Base-by-base conservation (phyloP, 176 grass and related monocot species). In the Bromus sterilis region DNA sequence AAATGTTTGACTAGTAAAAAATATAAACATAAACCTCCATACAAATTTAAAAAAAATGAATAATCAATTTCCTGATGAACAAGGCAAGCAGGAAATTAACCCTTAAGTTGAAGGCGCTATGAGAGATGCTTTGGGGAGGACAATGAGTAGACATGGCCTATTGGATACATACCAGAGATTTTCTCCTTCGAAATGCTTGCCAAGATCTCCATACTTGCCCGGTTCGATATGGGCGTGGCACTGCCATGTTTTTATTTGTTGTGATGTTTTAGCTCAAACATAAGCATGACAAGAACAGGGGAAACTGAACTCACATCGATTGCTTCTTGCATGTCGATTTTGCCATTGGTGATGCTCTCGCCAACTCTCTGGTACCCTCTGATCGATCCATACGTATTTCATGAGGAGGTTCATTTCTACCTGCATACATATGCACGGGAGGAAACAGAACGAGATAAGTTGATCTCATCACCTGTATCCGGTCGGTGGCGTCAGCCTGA, bases 401-500 rank as follows among this genome's bases (percentile, higher is more conserved):
- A n/a, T n/a, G n/a, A n/a, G n/a, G n/a, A n/a, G n/a, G n/a, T n/a
- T n/a, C n/a, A n/a, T n/a, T n/a, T n/a, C n/a, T n/a, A n/a, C n/a
- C n/a, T n/a, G n/a, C n/a, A n/a, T n/a, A n/a, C n/a, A n/a, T n/a
- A n/a, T n/a, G n/a, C n/a, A n/a, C n/a, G n/a, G n/a, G n/a, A n/a
- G n/a, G n/a, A n/a, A n/a, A n/a, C n/a, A n/a, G n/a, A n/a, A n/a
- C n/a, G n/a, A n/a, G n/a, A n/a, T n/a, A n/a, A n/a, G n/a, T n/a
- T n/a, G n/a, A n/a, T n/a, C n/a, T n/a, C n/a, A n/a, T n/a, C n/a
- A 98, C 92, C 92, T 98, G 24, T 93, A 94, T 78, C 90, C 92
- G 77, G 86, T 88, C 76, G 86, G 36, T 66, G 90, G 70, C 31
- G 88, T 89, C 92, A 98, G 72, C 70, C 94, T 98, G 85, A 93